Conservation (phyloP, 2,329 filamentous ascomycete genomes). For the Rugonectria rugulosa region DNA sequence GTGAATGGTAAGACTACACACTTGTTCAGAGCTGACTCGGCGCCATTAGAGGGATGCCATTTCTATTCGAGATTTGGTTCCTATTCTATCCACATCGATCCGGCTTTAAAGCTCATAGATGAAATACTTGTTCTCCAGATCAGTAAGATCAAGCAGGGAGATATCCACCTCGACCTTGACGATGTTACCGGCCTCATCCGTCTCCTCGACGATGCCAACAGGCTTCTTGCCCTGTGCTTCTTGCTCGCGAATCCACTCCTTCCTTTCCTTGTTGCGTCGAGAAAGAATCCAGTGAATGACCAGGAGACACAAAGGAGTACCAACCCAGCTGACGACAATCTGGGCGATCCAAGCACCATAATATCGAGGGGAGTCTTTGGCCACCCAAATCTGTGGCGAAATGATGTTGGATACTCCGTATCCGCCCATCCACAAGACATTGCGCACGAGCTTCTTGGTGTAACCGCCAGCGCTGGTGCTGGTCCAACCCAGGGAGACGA, state of each 20-base stretch:
- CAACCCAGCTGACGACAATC: conserved; percentile 30
- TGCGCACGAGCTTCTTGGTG: conserved; percentile 52
- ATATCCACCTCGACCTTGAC: conserved; percentile 30
- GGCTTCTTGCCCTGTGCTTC: conserved; percentile 20
- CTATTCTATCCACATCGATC: not conserved
- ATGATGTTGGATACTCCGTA: conserved; percentile 46
- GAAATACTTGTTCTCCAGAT: conserved; percentile 33
- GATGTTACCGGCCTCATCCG: conserved; percentile 18
- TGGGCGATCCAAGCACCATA: conserved; percentile 31
- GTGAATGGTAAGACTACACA: no score
- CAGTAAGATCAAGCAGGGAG: conserved; percentile 30
- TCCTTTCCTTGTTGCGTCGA: conserved; percentile 13
- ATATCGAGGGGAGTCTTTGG: conserved; percentile 22
- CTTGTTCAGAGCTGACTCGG: no score
- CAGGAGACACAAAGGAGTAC: conserved; percentile 22
- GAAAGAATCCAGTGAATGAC: conserved; percentile 9
- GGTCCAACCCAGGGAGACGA: conserved; percentile 25
- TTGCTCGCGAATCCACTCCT: conserved; percentile 21
- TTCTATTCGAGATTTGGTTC: no score
- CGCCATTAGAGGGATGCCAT: no score
- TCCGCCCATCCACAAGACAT: conserved; percentile 47
- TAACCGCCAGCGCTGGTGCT: conserved; percentile 37
- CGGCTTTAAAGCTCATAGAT: conserved; percentile 19
- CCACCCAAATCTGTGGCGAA: conserved; percentile 44
- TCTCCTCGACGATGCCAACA: conserved; percentile 15